Conservation (phyloP, 768 basidiomycete species). For the Obba rivulosa region DNA sequence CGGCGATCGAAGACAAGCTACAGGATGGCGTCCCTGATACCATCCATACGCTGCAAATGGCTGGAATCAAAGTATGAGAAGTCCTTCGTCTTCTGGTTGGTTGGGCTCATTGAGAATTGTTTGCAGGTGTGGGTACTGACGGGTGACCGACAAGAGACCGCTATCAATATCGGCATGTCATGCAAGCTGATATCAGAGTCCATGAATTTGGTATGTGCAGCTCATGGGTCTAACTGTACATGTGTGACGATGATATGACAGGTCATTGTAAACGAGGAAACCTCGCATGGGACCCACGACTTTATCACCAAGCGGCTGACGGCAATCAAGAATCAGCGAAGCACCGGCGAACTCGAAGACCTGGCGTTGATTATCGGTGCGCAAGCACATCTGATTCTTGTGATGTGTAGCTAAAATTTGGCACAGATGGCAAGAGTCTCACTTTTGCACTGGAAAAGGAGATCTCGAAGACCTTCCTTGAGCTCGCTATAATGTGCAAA, state of each 20-base stretch:
- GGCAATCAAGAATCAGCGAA: slow-evolving; percentile 91
- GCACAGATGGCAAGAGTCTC: slow-evolving; percentile 88
- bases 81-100: background rate
- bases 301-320: slow-evolving; percentile 84
- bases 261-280: slow-evolving; percentile 95
- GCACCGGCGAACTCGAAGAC: slow-evolving; percentile 85
- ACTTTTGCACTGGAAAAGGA: slow-evolving; percentile 92
- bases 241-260: slow-evolving; percentile 24
- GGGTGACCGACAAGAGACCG: slow-evolving; percentile 97
- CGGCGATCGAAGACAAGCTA: slow-evolving; percentile 97
- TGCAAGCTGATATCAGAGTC: slow-evolving; percentile 96
- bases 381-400: background rate
- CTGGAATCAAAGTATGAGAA: slow-evolving; percentile 80
- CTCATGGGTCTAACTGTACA: background rate
- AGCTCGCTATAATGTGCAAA: slow-evolving; percentile 96
- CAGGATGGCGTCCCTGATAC: slow-evolving; percentile 99
- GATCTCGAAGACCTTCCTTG: slow-evolving; percentile 82
- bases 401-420: background rate
- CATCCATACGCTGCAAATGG: slow-evolving; percentile 95
- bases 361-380: slow-evolving; percentile 90
- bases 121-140: slow-evolving; percentile 92
- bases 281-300: slow-evolving; percentile 71
- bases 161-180: slow-evolving; percentile 98
- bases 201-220: slow-evolving; percentile 81
- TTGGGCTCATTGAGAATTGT: background rate